phyloP scores from a whole-genome alignment of 257 asterid genomes.

The Solanum lycopersicoides region DNA sequence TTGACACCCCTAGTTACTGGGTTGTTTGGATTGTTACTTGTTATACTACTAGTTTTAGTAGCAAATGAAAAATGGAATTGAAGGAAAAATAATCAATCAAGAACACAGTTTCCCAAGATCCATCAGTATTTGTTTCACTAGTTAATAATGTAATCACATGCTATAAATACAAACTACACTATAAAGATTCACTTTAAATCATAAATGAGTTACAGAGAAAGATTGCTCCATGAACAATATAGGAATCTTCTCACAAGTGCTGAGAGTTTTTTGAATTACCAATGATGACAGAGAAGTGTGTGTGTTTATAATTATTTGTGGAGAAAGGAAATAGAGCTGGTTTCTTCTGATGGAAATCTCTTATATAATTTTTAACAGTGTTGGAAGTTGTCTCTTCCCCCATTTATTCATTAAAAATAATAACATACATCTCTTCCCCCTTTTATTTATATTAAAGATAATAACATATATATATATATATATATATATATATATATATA shows the following conservation, averaged over 20 bases:
- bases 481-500: no score
- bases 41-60: neutral
- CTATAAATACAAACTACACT: neutral
- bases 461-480: no score
- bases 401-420: no score
- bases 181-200: neutral
- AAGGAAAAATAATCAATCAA: neutral
- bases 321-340: neutral
- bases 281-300: neutral
- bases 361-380: neutral
- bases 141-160: neutral
- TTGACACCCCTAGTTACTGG: neutral
- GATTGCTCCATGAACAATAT: neutral
- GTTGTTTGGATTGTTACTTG: neutral
- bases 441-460: no score
- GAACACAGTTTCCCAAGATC: neutral
- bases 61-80: neutral
- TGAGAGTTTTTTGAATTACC: neutral
- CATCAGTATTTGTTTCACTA: neutral
- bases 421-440: no score
- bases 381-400: neutral
- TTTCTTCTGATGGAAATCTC: neutral
- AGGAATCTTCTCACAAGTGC: neutral
- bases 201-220: neutral
- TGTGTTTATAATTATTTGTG: neutral